phyloP scores from a whole-genome alignment of 208 protist species.

The Leishmania arabica region DNA sequence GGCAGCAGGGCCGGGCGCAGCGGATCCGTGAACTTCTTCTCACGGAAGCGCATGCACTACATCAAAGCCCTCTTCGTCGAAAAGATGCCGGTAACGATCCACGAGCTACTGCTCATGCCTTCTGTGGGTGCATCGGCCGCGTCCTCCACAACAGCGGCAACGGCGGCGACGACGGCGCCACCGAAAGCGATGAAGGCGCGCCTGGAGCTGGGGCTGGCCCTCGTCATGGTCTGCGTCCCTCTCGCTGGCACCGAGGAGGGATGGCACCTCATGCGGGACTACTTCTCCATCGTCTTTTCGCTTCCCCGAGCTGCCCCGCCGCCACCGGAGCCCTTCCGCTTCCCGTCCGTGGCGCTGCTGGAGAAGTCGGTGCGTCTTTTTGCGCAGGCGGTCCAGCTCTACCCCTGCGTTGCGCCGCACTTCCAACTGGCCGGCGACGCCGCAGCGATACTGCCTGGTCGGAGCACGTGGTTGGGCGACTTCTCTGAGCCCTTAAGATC shows the following conservation, averaged over 20 bases:
- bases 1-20: background rate
- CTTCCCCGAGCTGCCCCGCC: background rate
- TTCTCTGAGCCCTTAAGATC: background rate
- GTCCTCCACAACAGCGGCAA: background rate
- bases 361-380: slow-evolving; percentile 27
- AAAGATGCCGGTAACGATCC: slow-evolving; percentile 69
- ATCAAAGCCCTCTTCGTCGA: slow-evolving; percentile 60
- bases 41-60: slow-evolving; percentile 27
- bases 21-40: slow-evolving; percentile 19
- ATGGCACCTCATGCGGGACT: slow-evolving; percentile 58
- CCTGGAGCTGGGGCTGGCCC: slow-evolving; percentile 50
- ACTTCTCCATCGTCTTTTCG: slow-evolving; percentile 42
- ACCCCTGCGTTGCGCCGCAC: slow-evolving; percentile 22
- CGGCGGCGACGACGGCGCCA: slow-evolving; percentile 1
- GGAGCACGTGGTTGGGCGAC: background rate
- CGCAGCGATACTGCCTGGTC: background rate
- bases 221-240: slow-evolving; percentile 47
- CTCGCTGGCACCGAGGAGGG: slow-evolving; percentile 57
- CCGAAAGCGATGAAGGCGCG: slow-evolving; percentile 18
- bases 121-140: background rate
- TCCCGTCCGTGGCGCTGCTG: slow-evolving; percentile 22
- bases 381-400: slow-evolving; percentile 29
- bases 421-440: background rate
- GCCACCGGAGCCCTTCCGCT: slow-evolving; percentile 8
- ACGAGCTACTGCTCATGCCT: slow-evolving; percentile 40